Evolutionary conservation across 306 rosid genomes (phyloP).

Genomic region (Luffa aegyptiaca): DNA sequence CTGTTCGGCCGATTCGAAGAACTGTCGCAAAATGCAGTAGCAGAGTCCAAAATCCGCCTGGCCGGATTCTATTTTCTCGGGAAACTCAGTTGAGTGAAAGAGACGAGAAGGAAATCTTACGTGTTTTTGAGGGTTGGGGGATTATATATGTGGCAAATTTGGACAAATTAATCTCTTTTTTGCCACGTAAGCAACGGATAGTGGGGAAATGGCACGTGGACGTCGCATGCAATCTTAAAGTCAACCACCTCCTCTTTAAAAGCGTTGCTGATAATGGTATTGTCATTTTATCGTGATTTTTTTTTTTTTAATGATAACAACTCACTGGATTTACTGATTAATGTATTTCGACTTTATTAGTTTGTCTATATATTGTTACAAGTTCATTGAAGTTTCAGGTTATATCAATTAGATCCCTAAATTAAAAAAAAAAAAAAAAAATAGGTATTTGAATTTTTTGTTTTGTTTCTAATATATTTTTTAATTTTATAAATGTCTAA

Average conservation of each 20-base stretch:
- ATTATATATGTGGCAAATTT: background rate
- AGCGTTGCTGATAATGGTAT: background rate
- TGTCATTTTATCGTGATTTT: no score
- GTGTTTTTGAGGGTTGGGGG: background rate
- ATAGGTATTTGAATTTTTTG: no score
- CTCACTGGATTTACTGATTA: no score
- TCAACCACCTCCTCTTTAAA: background rate
- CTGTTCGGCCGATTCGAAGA: background rate
- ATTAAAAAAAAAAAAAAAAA: no score
- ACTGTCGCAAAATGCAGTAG: background rate
- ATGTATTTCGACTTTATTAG: no score
- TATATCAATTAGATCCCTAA: no score
- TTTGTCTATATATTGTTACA: no score
- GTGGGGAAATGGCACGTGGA: background rate
- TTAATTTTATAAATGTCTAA: no score
- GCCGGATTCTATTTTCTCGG: background rate
- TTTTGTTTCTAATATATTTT: no score
- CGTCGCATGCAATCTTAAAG: background rate
- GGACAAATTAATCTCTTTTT: background rate
- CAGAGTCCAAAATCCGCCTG: background rate
- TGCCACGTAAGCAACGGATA: conserved; percentile 6
- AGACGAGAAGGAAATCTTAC: background rate
- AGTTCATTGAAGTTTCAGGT: no score
- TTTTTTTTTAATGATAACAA: no score
- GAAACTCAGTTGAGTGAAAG: background rate